phyloP scores from a whole-genome alignment of 345 rosid species.

The Leavenworthia alabamica region DNA sequence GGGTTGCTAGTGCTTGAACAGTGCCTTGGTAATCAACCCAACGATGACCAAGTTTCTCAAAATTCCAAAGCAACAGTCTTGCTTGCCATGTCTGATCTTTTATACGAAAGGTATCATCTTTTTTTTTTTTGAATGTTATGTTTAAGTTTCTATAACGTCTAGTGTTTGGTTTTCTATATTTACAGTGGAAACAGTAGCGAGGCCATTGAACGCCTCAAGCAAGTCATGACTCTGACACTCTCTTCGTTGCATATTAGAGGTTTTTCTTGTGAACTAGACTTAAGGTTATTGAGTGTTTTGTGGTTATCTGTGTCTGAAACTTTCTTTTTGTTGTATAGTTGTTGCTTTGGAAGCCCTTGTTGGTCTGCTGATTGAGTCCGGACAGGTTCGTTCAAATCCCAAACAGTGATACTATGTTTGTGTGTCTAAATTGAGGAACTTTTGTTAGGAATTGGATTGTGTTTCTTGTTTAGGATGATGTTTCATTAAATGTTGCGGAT shows the following conservation, averaged over 20 bases:
- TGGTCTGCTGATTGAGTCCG: constrained; percentile 62
- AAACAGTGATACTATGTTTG: neutral
- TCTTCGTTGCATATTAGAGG: constrained; percentile 52
- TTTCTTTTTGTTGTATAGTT: constrained; percentile 35
- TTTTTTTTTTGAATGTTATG: neutral
- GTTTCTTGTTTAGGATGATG: constrained; percentile 69
- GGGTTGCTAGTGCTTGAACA: constrained; percentile 81
- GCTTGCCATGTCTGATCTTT: constrained; percentile 78
- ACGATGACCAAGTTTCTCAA: constrained; percentile 42
- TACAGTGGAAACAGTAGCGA: constrained; percentile 50
- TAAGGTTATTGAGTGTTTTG: neutral
- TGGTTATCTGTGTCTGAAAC: neutral
- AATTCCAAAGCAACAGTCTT: constrained; percentile 56
- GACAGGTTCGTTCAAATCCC: constrained; percentile 46
- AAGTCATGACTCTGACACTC: constrained; percentile 29
- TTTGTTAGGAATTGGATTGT: neutral
- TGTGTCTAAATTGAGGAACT: neutral
- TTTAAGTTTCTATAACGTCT: neutral
- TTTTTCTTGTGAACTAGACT: constrained; percentile 6
- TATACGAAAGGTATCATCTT: constrained; percentile 50
- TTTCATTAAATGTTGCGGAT: constrained; percentile 63
- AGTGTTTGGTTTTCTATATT: neutral
- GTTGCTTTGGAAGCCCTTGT: constrained; percentile 68
- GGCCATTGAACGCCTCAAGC: constrained; percentile 59
- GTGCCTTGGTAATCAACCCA: constrained; percentile 52